A percentile compares a stretch with the other conserved stretches of the same genome.
These are phyloP conservation scores for Ustilago esculenta DNA, from an alignment of 1,284 basidiomycete genomes.

Conservation along the genomic window DNA sequence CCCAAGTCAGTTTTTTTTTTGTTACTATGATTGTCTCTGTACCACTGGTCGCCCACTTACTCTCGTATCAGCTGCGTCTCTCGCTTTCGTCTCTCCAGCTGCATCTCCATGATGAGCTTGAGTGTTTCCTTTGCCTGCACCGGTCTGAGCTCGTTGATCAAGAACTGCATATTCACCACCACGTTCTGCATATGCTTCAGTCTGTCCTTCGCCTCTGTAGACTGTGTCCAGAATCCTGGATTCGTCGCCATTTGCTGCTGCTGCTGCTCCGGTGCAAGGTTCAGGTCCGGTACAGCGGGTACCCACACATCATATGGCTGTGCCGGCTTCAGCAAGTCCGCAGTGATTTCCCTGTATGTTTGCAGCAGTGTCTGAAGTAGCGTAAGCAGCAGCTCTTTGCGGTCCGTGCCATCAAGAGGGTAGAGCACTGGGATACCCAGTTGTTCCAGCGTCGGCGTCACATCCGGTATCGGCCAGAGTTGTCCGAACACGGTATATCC, in stretches of 20 bases:
- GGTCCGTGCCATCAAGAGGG: conserved; percentile 33
- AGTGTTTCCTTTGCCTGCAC: conserved; percentile 59
- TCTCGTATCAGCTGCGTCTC: conserved; percentile 52
- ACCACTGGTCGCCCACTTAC: conserved; percentile 12
- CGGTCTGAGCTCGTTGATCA: conserved; percentile 62
- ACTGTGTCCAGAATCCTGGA: conserved; percentile 46
- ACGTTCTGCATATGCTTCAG: conserved; percentile 60
- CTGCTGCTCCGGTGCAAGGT: conserved; percentile 27
- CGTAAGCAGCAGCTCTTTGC: conserved; percentile 38
- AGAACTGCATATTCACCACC: conserved; percentile 63
- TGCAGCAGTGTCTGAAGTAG: conserved; percentile 66
- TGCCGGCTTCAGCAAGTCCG: conserved; percentile 53
- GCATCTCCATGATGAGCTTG: conserved; percentile 50
- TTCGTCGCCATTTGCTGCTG: conserved; percentile 35
- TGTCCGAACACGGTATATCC: conserved; percentile 63
- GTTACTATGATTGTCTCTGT: too few species aligned
- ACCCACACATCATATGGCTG: conserved; percentile 58
- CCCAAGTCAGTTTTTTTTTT: too few species aligned
- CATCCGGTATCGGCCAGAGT: conserved; percentile 61
- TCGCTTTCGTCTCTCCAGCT: conserved; percentile 51
- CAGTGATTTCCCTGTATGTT: conserved; percentile 57
- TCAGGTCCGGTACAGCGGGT: conserved; percentile 35
- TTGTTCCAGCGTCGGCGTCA: conserved; percentile 52
- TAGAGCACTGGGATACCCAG: conserved; percentile 56
- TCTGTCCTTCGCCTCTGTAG: conserved; percentile 53